phyloP scores from a whole-genome alignment of 2,329 filamentous ascomycete genomes.

The Sarocladiaceae sp. region DNA sequence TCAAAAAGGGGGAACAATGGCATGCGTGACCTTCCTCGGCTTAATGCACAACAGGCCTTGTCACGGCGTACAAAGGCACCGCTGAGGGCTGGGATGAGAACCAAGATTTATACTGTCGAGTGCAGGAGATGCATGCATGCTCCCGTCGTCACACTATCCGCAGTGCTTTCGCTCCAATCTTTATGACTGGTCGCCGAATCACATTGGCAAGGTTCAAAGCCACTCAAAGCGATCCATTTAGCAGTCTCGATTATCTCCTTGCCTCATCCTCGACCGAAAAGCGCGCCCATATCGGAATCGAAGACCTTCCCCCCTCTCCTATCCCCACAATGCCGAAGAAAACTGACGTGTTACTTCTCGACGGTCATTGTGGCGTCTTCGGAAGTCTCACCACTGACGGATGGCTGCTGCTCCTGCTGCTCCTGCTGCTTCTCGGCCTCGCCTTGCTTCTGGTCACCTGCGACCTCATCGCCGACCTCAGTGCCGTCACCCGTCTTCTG shows the following conservation, averaged over 20 bases:
- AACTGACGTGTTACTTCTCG: conserved; percentile 5
- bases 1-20: neutral
- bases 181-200: no score
- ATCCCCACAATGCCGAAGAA: no score
- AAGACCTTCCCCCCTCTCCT: no score
- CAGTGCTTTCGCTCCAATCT: neutral
- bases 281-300: no score
- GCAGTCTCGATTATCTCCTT: no score
- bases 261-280: no score
- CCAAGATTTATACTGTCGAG: neutral
- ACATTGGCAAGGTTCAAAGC: no score
- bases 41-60: neutral
- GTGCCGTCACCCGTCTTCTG: conserved; percentile 5
- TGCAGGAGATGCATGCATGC: conserved; percentile 4
- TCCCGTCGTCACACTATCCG: conserved; percentile 1
- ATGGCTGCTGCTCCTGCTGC: neutral
- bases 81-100: neutral
- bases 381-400: neutral
- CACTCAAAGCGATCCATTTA: no score
- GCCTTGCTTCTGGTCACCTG: neutral
- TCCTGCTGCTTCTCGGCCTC: neutral
- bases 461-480: neutral
- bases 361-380: neutral
- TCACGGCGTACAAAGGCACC: conserved; percentile 1
- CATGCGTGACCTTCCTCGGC: no score